Percentiles rank a stretch among this genome's conserved stretches.
Evolutionary conservation across 176 grass and related monocot species (phyloP).

Genomic region (Oryza nivara): DNA sequence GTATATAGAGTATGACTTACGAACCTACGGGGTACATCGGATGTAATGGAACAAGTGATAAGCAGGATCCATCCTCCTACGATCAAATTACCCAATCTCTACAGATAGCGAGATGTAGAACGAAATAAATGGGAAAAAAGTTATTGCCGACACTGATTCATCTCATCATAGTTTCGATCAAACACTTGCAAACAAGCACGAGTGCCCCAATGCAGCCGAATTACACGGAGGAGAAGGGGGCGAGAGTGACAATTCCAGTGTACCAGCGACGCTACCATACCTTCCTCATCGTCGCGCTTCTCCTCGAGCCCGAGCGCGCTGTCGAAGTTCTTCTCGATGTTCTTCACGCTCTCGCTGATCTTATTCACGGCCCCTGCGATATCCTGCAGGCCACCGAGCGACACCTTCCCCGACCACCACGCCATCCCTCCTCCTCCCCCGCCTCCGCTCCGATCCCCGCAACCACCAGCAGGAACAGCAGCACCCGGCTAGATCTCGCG

Average conservation of each 20-base stretch:
- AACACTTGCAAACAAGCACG: background rate
- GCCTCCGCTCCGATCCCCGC: constrained; percentile 29
- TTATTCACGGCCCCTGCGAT: constrained; percentile 96
- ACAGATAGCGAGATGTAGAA: background rate
- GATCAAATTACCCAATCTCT: background rate
- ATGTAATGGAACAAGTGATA: background rate
- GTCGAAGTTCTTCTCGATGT: constrained; percentile 99
- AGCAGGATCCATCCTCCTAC: background rate
- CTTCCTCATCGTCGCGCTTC: constrained; percentile 73
- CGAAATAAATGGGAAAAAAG: background rate
- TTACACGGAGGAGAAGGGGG: background rate
- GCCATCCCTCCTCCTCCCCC: constrained; percentile 53
- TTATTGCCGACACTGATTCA: background rate
- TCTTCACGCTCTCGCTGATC: constrained; percentile 98
- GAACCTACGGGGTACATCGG: background rate
- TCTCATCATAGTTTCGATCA: background rate
- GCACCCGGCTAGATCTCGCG: constrained; percentile 46
- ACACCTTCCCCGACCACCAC: constrained; percentile 90
- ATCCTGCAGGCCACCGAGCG: constrained; percentile 89
- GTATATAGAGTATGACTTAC: background rate
- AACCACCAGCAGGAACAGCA: background rate
- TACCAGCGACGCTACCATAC: constrained; percentile 39
- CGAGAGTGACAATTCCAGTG: background rate
- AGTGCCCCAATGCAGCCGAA: constrained; percentile 3
- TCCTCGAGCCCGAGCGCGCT: constrained; percentile 94